phyloP scores from a whole-genome alignment of 1,284 basidiomycete genomes.

The Flammula alnicola region DNA sequence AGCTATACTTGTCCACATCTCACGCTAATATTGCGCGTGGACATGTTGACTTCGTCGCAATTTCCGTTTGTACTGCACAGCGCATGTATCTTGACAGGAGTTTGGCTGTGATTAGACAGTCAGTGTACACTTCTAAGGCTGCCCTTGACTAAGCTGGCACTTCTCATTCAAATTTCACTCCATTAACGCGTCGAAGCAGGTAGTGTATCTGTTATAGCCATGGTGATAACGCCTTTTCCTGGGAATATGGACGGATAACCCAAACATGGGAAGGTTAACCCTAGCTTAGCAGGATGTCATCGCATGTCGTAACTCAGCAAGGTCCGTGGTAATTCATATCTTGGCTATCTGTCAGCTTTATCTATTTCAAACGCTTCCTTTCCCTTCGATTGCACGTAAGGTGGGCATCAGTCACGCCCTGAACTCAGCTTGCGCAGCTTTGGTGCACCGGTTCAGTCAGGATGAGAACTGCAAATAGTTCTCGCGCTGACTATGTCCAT shows the following conservation, averaged over 20 bases:
- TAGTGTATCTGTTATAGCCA: too few relatives aligned
- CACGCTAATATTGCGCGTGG: neutral
- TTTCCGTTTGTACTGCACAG: conserved; percentile 9
- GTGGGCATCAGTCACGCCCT: conserved; percentile 1
- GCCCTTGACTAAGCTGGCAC: neutral
- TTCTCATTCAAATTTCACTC: conserved; percentile 5
- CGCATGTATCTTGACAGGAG: conserved; percentile 2
- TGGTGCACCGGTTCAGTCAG: neutral
- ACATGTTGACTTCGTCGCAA: conserved; percentile 1
- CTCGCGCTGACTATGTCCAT: conserved; percentile 1
- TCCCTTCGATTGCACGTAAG: conserved; percentile 1
- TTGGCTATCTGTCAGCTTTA: neutral
- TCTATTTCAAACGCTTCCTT: neutral
- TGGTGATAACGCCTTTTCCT: neutral
- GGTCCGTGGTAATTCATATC: neutral
- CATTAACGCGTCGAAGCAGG: too few relatives aligned
- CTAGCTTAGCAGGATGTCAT: conserved; percentile 1
- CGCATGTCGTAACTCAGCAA: conserved; percentile 3
- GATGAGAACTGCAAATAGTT: neutral
- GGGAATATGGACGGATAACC: conserved; percentile 9
- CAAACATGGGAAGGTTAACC: conserved; percentile 5
- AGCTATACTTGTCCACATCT: conserved; percentile 6
- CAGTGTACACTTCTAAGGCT: conserved; percentile 6
- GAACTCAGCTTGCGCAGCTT: neutral
- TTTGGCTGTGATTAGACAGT: too few relatives aligned